Evolutionary conservation across 176 grass and related monocot genomes (phyloP).

Genomic region (Oryza nivara): DNA sequence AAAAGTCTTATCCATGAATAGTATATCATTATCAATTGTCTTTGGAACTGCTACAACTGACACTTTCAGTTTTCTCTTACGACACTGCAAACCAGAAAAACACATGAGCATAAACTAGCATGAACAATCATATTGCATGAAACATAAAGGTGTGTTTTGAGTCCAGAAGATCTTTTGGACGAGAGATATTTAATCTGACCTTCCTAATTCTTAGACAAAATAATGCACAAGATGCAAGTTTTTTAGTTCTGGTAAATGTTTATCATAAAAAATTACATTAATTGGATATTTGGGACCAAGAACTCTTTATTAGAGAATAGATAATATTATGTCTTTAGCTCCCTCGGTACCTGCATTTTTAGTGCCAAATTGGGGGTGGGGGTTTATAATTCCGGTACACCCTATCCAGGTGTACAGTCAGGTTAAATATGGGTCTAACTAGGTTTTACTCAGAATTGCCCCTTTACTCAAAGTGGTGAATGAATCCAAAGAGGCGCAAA

Average conservation of each 20-base stretch:
- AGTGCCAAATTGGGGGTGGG: background rate
- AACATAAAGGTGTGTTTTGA: background rate
- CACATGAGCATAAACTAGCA: conserved; percentile 13
- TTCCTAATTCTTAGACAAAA: conserved; percentile 5
- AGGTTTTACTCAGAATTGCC: background rate
- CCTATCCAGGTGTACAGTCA: background rate
- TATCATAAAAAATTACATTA: background rate
- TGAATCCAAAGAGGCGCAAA: conserved; percentile 13
- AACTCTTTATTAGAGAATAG: background rate
- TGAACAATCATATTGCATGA: conserved; percentile 11
- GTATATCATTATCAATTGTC: conserved; percentile 99
- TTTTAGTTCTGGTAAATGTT: conserved; percentile 5
- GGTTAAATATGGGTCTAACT: conserved; percentile 8
- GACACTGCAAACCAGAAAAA: conserved; percentile 65
- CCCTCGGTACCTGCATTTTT: background rate
- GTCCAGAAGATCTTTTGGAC: background rate
- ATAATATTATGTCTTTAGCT: background rate
- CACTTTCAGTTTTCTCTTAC: conserved; percentile 93
- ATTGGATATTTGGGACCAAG: background rate
- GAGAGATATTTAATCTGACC: background rate
- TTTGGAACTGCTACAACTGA: conserved; percentile 90
- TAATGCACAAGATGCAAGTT: background rate
- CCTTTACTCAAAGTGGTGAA: background rate
- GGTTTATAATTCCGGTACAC: background rate
- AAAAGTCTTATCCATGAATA: conserved; percentile 97